Evolutionary conservation across 768 basidiomycete genomes (phyloP).

Genomic region (Termitomyces bulborhizus): DNA sequence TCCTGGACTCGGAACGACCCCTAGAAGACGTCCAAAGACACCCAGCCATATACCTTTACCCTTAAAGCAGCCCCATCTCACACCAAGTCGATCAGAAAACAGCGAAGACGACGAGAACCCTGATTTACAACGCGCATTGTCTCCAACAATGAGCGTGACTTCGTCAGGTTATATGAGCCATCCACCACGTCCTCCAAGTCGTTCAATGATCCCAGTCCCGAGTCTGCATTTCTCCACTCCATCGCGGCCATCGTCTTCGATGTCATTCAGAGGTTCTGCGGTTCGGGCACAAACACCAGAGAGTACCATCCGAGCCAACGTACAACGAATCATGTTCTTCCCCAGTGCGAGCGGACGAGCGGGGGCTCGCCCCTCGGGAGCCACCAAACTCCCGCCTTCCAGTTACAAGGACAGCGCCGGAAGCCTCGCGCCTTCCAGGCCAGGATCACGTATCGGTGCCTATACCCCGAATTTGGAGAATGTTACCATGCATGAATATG

Average conservation of each 20-base stretch:
- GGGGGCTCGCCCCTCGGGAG: constrained; percentile 29
- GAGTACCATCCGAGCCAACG: constrained; percentile 49
- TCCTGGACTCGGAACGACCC: constrained; percentile 34
- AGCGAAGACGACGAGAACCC: constrained; percentile 32
- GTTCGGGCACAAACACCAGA: constrained; percentile 68
- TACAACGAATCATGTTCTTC: constrained; percentile 52
- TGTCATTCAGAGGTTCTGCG: constrained; percentile 51
- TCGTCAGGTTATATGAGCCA: constrained; percentile 36
- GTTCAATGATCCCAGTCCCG: constrained; percentile 80
- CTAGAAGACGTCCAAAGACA: constrained; percentile 70
- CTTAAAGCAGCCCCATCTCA: constrained; percentile 33
- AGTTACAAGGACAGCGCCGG: constrained; percentile 61
- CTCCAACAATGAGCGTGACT: constrained; percentile 44
- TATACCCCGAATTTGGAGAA: constrained; percentile 55
- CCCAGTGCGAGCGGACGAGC: constrained; percentile 34
- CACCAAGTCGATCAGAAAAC: constrained; percentile 12
- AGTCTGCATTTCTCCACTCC: constrained; percentile 62
- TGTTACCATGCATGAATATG: constrained; percentile 54
- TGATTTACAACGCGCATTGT: constrained; percentile 54
- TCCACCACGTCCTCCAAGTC: constrained; percentile 70
- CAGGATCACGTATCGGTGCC: constrained; percentile 59
- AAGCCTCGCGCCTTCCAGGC: constrained; percentile 56
- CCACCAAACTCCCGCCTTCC: constrained; percentile 56
- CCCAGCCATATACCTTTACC: constrained; percentile 77
- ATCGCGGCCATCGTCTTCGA: constrained; percentile 64